phyloP scores from a whole-genome alignment of 1,284 basidiomycete genomes.

The Xanthoconium separans region DNA sequence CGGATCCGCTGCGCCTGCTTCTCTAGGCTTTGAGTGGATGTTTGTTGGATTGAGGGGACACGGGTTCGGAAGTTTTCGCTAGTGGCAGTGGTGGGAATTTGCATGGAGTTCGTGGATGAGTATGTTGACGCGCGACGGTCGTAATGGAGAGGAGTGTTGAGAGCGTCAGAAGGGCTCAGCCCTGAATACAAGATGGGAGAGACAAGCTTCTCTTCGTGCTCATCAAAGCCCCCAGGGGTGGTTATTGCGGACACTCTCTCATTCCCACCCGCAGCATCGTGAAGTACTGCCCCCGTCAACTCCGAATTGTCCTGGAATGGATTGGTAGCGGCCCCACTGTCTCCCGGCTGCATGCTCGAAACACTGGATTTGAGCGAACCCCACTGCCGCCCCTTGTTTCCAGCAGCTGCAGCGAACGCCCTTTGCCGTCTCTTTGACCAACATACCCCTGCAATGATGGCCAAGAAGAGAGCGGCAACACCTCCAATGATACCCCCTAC shows the following conservation, averaged over 20 bases:
- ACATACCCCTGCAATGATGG: conserved; percentile 30
- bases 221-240: conserved; percentile 24
- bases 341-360: conserved; percentile 16
- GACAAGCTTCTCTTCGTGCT: conserved; percentile 26
- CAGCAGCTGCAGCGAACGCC: background rate
- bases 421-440: conserved; percentile 28
- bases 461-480: conserved; percentile 31
- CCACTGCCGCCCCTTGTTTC: conserved; percentile 19
- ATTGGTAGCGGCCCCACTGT: background rate
- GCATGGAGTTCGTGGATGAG: conserved; percentile 21
- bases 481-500: conserved; percentile 44
- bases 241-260: conserved; percentile 17
- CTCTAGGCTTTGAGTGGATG: conserved; percentile 23
- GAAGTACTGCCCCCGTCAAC: conserved; percentile 17
- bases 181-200: conserved; percentile 15
- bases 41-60: conserved; percentile 4
- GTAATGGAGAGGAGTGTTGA: conserved; percentile 18
- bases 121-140: conserved; percentile 22
- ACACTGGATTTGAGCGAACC: conserved; percentile 26
- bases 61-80: conserved; percentile 12
- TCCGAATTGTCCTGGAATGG: conserved; percentile 24
- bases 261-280: conserved; percentile 2
- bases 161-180: conserved; percentile 21
- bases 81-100: conserved; percentile 6
- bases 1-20: conserved; percentile 32